phyloP scores from a whole-genome alignment of 2,329 filamentous ascomycete genomes.

The Dactylonectria estremocensis region DNA sequence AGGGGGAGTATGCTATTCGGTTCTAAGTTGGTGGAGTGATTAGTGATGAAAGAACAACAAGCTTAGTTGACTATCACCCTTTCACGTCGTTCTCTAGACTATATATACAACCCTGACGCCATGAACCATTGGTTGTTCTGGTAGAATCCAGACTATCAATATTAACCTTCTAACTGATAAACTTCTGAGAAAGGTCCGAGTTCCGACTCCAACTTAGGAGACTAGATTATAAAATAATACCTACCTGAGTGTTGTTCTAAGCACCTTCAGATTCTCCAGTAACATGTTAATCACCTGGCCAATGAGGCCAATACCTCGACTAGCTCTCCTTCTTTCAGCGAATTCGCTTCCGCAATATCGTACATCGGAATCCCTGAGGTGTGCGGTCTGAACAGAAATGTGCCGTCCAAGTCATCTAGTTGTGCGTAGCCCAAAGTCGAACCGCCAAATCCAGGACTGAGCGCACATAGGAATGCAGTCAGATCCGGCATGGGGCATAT shows the following conservation, averaged over 20 bases:
- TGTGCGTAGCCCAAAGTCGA: constrained; percentile 24
- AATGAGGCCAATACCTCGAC: background rate
- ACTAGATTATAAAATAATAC: background rate
- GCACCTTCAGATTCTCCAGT: background rate
- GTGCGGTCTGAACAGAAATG: constrained; percentile 36
- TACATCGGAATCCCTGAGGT: constrained; percentile 39
- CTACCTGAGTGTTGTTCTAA: background rate
- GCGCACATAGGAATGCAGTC: constrained; percentile 35
- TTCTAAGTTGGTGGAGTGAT: too few species aligned
- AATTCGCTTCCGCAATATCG: constrained; percentile 16
- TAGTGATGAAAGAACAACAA: too few species aligned
- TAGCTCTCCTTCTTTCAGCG: background rate
- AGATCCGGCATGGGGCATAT: constrained; percentile 42
- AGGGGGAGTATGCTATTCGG: too few species aligned
- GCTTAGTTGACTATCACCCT: too few species aligned
- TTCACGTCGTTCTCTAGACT: too few species aligned
- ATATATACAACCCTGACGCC: too few species aligned
- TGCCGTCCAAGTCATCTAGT: constrained; percentile 28
- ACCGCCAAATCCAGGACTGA: constrained; percentile 28
- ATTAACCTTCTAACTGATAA: background rate
- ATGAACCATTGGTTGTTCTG: background rate
- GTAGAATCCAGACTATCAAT: background rate
- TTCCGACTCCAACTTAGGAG: background rate
- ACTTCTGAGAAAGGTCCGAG: background rate
- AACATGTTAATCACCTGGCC: background rate